A percentile compares a stretch with the other conserved stretches of the same genome.
Conservation (phyloP, 495 filamentous ascomycete species). For the Penicillium malachiteum region DNA sequence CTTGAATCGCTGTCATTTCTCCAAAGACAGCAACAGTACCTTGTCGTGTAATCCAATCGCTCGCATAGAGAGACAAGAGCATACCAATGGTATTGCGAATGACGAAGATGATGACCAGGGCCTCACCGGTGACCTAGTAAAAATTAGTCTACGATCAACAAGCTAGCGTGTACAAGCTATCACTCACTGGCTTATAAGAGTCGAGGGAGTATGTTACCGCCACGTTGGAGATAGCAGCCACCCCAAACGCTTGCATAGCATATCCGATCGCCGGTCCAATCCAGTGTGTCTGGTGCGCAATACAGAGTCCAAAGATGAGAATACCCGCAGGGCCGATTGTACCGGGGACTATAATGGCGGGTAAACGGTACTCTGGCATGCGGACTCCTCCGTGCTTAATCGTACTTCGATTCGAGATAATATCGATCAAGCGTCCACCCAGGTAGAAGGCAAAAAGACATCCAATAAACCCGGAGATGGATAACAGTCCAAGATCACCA, state of each 20-base stretch:
- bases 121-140: constrained; percentile 26
- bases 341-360: constrained; percentile 29
- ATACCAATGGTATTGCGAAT: constrained; percentile 36
- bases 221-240: constrained; percentile 34
- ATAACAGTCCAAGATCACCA: constrained; percentile 28
- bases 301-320: constrained; percentile 30
- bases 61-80: constrained; percentile 30
- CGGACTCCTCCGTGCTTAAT: constrained; percentile 23
- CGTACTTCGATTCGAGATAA: constrained; percentile 30
- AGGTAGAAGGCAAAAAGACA: constrained; percentile 31
- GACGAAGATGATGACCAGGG: constrained; percentile 34
- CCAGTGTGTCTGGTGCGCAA: constrained; percentile 31
- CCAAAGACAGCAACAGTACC: constrained; percentile 27
- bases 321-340: constrained; percentile 28
- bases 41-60: constrained; percentile 31
- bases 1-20: constrained; percentile 34
- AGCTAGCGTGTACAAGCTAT: not conserved
- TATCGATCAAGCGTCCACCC: constrained; percentile 33
- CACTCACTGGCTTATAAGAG: constrained; percentile 29
- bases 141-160: not conserved
- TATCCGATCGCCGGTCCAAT: constrained; percentile 33
- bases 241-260: constrained; percentile 36
- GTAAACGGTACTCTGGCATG: constrained; percentile 31
- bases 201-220: constrained; percentile 36
- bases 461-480: constrained; percentile 31